A percentile compares a stretch with the other conserved stretches of the same genome.
Conservation (phyloP, 306 rosid genomes). For the Rosa multiflora region DNA sequence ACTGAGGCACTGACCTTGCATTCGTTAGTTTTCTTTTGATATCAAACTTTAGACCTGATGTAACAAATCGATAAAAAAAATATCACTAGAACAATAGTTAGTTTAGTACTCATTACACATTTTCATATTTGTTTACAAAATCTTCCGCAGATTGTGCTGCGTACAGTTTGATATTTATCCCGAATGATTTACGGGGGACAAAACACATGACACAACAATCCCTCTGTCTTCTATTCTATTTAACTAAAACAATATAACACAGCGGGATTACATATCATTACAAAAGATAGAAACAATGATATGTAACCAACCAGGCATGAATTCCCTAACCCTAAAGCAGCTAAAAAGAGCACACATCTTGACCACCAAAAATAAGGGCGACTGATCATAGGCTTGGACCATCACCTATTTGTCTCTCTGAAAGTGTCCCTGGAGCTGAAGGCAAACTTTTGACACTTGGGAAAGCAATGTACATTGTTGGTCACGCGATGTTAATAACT, state of each 20-base stretch:
- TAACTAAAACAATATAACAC: slow-evolving; percentile 7
- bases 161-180: neutral
- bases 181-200: neutral
- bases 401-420: slow-evolving; percentile 30
- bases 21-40: neutral
- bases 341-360: slow-evolving; percentile 1
- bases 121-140: neutral
- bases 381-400: slow-evolving; percentile 14
- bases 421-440: slow-evolving; percentile 45
- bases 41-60: no score
- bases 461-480: slow-evolving; percentile 50
- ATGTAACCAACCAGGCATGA: neutral
- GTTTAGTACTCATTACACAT: neutral
- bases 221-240: neutral
- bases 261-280: slow-evolving; percentile 16
- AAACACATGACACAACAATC: neutral
- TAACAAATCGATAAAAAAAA: no score
- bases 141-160: neutral
- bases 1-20: neutral
- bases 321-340: slow-evolving; percentile 1
- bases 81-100: no score
- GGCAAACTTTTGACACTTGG: slow-evolving; percentile 50
- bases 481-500: slow-evolving; percentile 42
- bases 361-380: neutral
- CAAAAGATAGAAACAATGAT: neutral